A percentile compares a stretch with the other conserved stretches of the same genome.
These are phyloP conservation scores for Suhomyces wounanorum DNA, from an alignment of 1,139 yeast species.

Conservation along the genomic window DNA sequence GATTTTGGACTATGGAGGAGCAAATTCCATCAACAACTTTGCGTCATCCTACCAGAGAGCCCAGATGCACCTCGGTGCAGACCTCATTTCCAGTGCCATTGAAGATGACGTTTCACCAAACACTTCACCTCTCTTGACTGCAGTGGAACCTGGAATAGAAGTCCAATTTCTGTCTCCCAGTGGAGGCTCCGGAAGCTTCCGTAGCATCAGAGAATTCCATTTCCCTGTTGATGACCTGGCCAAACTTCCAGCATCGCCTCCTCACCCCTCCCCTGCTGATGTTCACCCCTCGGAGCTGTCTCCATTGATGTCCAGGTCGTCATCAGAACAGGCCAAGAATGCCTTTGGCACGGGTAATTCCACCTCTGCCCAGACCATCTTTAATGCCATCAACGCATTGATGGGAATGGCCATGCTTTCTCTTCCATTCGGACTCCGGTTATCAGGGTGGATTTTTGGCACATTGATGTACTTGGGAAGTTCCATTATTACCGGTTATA, in stretches of 20 bases:
- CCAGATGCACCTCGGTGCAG: slow-evolving; percentile 51
- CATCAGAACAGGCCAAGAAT: slow-evolving; percentile 2
- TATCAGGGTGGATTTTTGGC: slow-evolving; percentile 83
- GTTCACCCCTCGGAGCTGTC: slow-evolving; percentile 1
- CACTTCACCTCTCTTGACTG: slow-evolving; percentile 19
- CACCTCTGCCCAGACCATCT: slow-evolving; percentile 83
- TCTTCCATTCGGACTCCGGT: slow-evolving; percentile 74
- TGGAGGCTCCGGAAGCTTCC: slow-evolving; percentile 4
- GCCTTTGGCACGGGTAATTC: slow-evolving; percentile 28
- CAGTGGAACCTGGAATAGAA: slow-evolving; percentile 5
- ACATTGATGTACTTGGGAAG: slow-evolving; percentile 51
- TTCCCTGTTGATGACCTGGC: slow-evolving; percentile 7
- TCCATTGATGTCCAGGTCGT: slow-evolving; percentile 9
- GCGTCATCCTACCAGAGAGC: slow-evolving; percentile 81
- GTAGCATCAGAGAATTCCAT: slow-evolving; percentile 10
- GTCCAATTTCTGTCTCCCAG: not conserved
- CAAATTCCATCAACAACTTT: slow-evolving; percentile 72
- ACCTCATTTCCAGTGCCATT: slow-evolving; percentile 18
- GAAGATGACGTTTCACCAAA: slow-evolving; percentile 30
- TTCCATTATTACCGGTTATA: slow-evolving; percentile 63
- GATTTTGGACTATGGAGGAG: slow-evolving; percentile 40
- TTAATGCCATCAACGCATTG: slow-evolving; percentile 82
- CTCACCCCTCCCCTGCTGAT: not conserved
- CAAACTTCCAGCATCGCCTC: not conserved
- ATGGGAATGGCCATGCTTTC: slow-evolving; percentile 87